A percentile compares a stretch with the other conserved stretches of the same genome.
Conservation (phyloP, 345 rosid species). For the Nephelium lappaceum region DNA sequence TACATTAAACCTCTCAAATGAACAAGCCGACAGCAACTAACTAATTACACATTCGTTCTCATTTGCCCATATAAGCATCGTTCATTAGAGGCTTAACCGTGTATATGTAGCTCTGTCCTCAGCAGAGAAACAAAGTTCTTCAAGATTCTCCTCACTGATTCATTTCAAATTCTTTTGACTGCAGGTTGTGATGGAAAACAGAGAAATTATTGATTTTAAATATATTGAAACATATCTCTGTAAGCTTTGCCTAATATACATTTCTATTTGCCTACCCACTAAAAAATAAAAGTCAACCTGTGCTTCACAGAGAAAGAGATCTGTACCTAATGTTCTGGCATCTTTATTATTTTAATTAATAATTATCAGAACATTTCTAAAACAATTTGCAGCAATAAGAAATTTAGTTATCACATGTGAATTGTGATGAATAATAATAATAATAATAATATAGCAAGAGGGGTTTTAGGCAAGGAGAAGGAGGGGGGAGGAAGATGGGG, state of each 20-base stretch:
- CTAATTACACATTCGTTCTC: background rate
- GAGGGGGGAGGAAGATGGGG: too few relatives aligned
- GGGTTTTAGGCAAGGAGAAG: too few relatives aligned
- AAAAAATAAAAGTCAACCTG: background rate
- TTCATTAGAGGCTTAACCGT: slow-evolving; percentile 3
- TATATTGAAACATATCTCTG: background rate
- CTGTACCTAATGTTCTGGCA: background rate
- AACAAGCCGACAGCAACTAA: background rate
- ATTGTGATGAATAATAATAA: background rate
- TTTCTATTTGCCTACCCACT: background rate
- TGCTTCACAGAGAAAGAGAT: background rate
- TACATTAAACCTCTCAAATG: background rate
- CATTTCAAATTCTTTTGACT: background rate
- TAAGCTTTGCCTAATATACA: background rate
- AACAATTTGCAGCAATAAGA: background rate
- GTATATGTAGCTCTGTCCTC: background rate
- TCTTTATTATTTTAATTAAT: slow-evolving; percentile 8
- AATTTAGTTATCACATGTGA: background rate
- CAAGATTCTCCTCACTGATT: slow-evolving; percentile 1
- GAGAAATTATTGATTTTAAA: background rate
- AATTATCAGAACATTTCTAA: background rate
- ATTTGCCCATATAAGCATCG: background rate
- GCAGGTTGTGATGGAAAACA: background rate
- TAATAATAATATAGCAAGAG: background rate
- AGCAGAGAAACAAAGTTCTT: slow-evolving; percentile 9